Evolutionary conservation across 2,329 filamentous ascomycete genomes (phyloP).

Genomic region (Endothia cerciana): DNA sequence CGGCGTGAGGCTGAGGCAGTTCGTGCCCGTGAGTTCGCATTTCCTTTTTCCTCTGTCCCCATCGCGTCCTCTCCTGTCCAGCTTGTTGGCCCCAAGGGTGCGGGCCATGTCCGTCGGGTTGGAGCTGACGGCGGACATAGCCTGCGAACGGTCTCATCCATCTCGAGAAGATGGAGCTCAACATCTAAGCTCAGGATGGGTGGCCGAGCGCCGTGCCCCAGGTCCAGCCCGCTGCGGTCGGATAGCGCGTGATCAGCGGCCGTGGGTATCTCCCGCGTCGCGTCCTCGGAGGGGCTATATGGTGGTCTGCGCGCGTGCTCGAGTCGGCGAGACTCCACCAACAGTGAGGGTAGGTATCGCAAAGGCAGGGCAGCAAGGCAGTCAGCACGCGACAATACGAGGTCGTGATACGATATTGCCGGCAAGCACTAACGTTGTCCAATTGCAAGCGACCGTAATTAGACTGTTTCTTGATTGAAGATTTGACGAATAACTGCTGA

Average conservation of each 20-base stretch:
- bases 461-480: constrained; percentile 15
- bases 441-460: constrained; percentile 9
- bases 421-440: background rate
- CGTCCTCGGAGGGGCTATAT: too few relatives aligned
- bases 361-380: background rate
- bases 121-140: constrained; percentile 41
- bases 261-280: background rate
- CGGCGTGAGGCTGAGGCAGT: constrained; percentile 84
- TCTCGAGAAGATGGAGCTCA: constrained; percentile 56
- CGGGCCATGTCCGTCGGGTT: too few relatives aligned
- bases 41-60: background rate
- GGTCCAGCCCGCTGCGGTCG: background rate
- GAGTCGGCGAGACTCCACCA: too few relatives aligned
- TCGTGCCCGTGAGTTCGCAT: constrained; percentile 71
- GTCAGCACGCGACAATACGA: background rate
- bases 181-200: constrained; percentile 1
- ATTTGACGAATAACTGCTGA: constrained; percentile 25
- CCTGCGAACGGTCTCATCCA: constrained; percentile 68
- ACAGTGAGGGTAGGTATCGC: background rate
- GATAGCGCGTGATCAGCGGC: background rate
- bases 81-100: too few relatives aligned
- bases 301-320: too few relatives aligned
- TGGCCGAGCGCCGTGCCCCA: background rate
- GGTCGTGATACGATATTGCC: background rate
- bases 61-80: background rate